Evolutionary conservation across 75 land plant genomes (phyloP), one percentile per base, ranked within the genome.

Genomic region (Sequoia sempervirens): DNA sequence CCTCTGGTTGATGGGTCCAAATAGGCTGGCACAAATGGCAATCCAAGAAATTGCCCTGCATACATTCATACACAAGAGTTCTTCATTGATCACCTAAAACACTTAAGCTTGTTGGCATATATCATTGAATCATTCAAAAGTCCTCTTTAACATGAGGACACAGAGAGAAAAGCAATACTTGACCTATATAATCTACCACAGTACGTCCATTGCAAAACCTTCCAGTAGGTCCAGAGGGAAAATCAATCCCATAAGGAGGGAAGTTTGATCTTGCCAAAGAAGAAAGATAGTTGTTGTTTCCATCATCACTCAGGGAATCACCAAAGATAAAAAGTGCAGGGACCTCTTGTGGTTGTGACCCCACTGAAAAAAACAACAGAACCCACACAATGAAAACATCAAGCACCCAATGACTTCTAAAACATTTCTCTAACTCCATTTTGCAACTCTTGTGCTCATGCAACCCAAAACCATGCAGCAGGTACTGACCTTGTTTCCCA

Each of bases 131-230:
- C 78, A 75, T 38, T 81, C 11, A 30, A 61, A 43, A 46, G n/a
- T 13, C 40, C 30, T 50, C 15, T 20, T 13, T 50, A 46, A 81
- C 1, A 81, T 81, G 52, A 81, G 0, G 1, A 15, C 4, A 80
- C 28, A 34, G 17, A n/a, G 17, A 46, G 50, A 69, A 46, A 46
- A 37, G 23, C 61, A 45, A 80, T 17, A 68, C 50, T 83, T 75
- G 43, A 91, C 94, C 88, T 28, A 91, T 85, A n/a, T 91, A 82
- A 79, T 96, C 98, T 52, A 86, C 88, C 10, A 86, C 86, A 41
- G 95, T 94, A 58, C 81, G 86, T 47, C 97, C 97, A 70, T 95
- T 95, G 90, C 86, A 90, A 83, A 95, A 95, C 82, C 97, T 85
- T 23, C 97, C 97, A 17, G 94, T 89, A 9, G 96, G 87, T 1